Percentiles rank a stretch among this genome's conserved stretches.
phyloP scores from a whole-genome alignment of 371 early-diverging fungal species.

The Lichtheimia ramosa region DNA sequence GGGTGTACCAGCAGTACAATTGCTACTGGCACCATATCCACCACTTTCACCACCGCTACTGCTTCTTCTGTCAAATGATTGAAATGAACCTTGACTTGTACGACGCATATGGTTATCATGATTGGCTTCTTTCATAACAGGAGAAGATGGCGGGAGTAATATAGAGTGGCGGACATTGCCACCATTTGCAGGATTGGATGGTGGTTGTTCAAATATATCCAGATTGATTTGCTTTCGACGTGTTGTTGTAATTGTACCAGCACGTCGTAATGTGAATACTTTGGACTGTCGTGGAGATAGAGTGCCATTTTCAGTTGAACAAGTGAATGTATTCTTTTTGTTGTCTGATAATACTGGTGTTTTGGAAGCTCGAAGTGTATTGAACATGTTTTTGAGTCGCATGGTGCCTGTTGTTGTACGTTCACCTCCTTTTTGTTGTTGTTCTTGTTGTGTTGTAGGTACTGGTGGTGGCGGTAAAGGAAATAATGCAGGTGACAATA shows the following conservation, averaged over 20 bases:
- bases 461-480: slow-evolving; percentile 5
- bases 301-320: no score
- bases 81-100: slow-evolving; percentile 33
- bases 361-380: slow-evolving; percentile 10
- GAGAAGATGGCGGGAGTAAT: neutral
- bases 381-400: slow-evolving; percentile 42
- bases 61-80: slow-evolving; percentile 28
- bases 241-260: slow-evolving; percentile 19
- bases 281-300: no score
- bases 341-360: slow-evolving; percentile 23
- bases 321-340: no score
- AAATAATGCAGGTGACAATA: neutral
- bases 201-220: slow-evolving; percentile 26
- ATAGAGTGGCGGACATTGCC: no score
- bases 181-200: neutral
- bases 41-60: slow-evolving; percentile 18
- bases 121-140: neutral
- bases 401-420: slow-evolving; percentile 35
- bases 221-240: slow-evolving; percentile 43
- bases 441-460: slow-evolving; percentile 2
- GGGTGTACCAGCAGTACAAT: neutral
- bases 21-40: neutral
- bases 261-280: slow-evolving; percentile 18
- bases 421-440: slow-evolving; percentile 5
- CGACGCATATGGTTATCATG: slow-evolving; percentile 5